Conservation (phyloP, 1,284 basidiomycete genomes). For the Inonotus obliquus region DNA sequence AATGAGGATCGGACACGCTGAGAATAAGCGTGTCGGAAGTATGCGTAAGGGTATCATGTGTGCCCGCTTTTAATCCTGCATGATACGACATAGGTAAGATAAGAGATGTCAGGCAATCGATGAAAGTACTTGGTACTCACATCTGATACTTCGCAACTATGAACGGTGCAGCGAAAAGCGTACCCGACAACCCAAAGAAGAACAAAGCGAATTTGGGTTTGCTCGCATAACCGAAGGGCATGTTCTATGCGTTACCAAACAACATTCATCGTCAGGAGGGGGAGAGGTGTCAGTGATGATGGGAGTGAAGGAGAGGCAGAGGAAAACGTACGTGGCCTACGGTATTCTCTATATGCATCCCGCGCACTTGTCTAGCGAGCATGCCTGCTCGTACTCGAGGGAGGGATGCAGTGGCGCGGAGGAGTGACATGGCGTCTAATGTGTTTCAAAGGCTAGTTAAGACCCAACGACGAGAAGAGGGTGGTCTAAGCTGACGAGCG, state of each 20-base stretch:
- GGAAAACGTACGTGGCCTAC: constrained; percentile 8
- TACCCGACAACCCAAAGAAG: constrained; percentile 1
- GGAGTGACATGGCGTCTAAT: constrained; percentile 9
- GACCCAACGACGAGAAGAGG: background rate
- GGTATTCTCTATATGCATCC: constrained; percentile 11
- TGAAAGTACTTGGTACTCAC: background rate
- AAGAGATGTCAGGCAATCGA: background rate
- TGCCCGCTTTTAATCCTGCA: constrained; percentile 8
- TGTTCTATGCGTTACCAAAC: background rate
- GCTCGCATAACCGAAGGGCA: constrained; percentile 13
- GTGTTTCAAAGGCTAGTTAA: background rate
- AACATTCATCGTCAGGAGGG: background rate
- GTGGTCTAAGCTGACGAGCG: no score
- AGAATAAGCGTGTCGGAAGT: background rate
- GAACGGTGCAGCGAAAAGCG: constrained; percentile 11
- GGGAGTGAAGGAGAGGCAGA: background rate
- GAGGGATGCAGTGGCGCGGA: constrained; percentile 1
- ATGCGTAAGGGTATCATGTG: background rate
- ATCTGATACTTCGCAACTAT: constrained; percentile 12
- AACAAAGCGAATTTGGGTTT: constrained; percentile 8
- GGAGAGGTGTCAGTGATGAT: background rate
- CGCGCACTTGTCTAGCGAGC: constrained; percentile 3
- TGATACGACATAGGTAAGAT: background rate
- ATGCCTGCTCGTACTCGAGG: constrained; percentile 3
- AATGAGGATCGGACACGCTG: background rate